phyloP scores from a whole-genome alignment of 805 yeast genomes.

The Debaryomyces hansenii region DNA sequence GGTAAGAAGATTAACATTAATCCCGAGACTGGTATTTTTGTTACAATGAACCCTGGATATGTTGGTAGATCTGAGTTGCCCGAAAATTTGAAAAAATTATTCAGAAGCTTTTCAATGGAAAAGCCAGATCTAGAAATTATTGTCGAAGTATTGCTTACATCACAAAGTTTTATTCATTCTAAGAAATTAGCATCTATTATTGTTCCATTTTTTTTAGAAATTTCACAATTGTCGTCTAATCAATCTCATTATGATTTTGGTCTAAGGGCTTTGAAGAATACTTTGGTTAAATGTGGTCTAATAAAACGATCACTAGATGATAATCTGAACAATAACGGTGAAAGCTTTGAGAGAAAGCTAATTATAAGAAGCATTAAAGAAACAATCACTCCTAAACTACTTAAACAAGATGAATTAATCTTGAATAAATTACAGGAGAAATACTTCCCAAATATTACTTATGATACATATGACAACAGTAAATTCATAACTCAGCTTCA shows the following conservation, averaged over 20 bases:
- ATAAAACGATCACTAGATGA: slow-evolving; percentile 25
- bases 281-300: slow-evolving; percentile 58
- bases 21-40: slow-evolving; percentile 67
- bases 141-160: slow-evolving; percentile 66
- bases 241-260: slow-evolving; percentile 92
- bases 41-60: slow-evolving; percentile 90
- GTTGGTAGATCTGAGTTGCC: slow-evolving; percentile 82
- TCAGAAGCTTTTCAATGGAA: slow-evolving; percentile 72
- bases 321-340: slow-evolving; percentile 3
- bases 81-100: slow-evolving; percentile 77
- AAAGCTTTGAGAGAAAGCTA: slow-evolving; percentile 24
- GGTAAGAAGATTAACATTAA: slow-evolving; percentile 42
- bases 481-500: slow-evolving; percentile 25
- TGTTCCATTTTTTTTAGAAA: slow-evolving; percentile 52
- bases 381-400: slow-evolving; percentile 67
- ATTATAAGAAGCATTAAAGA: slow-evolving; percentile 57
- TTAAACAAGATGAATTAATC: slow-evolving; percentile 48
- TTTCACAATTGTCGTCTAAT: slow-evolving; percentile 41
- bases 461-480: slow-evolving; percentile 18
- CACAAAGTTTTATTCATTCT: slow-evolving; percentile 67
- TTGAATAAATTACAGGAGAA: slow-evolving; percentile 26
- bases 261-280: slow-evolving; percentile 72
- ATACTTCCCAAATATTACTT: slow-evolving; percentile 25
- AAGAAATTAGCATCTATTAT: slow-evolving; percentile 43
- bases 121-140: slow-evolving; percentile 70